A percentile compares a stretch with the other conserved stretches of the same genome.
Evolutionary conservation across 2,329 filamentous ascomycete genomes (phyloP).

Genomic region (Magnaporthiopsis rhizophila): DNA sequence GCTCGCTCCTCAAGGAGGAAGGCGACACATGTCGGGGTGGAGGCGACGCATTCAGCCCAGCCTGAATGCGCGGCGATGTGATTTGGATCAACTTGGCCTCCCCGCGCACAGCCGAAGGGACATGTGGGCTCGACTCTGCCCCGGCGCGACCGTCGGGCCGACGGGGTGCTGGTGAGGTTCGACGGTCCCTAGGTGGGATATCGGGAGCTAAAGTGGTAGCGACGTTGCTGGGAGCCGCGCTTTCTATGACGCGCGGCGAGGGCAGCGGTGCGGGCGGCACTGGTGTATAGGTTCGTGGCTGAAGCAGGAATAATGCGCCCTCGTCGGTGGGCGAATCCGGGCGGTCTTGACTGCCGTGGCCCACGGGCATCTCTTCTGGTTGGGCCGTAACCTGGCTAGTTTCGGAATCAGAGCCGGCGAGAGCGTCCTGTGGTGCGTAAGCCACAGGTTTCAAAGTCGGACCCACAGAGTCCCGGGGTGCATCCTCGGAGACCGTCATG

Average conservation of each 20-base stretch:
- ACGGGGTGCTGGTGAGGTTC: background rate
- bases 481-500: background rate
- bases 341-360: background rate
- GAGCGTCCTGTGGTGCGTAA: background rate
- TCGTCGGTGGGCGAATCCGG: slow-evolving; percentile 9
- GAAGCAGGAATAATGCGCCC: slow-evolving; percentile 39
- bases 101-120: background rate
- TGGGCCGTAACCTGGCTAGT: background rate
- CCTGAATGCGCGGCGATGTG: background rate
- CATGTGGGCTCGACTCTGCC: background rate
- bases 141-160: background rate
- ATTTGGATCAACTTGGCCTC: slow-evolving; percentile 10
- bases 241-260: slow-evolving; percentile 33
- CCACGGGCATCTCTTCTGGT: background rate
- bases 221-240: background rate
- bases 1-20: slow-evolving; percentile 13
- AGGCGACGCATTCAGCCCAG: background rate
- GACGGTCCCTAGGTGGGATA: background rate
- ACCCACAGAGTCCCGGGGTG: background rate
- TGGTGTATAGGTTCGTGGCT: slow-evolving; percentile 51
- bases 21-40: background rate
- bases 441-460: background rate
- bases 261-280: slow-evolving; percentile 38
- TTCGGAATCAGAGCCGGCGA: background rate
- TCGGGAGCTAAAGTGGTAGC: slow-evolving; percentile 2